These are phyloP conservation scores for Apiospora marii DNA, from an alignment of 2,329 filamentous ascomycete genomes.

Conservation along the genomic window DNA sequence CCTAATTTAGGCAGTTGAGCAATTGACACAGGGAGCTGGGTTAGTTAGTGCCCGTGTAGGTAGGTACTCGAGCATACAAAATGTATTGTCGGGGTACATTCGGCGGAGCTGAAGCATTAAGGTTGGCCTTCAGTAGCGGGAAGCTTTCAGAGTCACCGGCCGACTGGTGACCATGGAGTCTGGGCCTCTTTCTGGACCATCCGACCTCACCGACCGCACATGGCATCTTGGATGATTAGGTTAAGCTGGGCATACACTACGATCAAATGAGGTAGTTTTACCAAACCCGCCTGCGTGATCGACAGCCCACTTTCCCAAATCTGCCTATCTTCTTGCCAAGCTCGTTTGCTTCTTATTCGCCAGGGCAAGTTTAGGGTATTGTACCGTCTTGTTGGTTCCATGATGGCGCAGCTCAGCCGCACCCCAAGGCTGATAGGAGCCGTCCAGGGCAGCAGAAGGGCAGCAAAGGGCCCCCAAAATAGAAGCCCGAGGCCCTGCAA, in stretches of 20 bases:
- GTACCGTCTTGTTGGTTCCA: neutral
- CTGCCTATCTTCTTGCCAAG: neutral
- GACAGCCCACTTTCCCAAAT: neutral
- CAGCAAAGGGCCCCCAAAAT: slow-evolving; percentile 4
- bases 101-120: neutral
- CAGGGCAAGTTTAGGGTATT: neutral
- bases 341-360: neutral
- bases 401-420: slow-evolving; percentile 14
- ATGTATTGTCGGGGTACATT: neutral
- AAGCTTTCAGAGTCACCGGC: slow-evolving; percentile 6
- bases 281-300: slow-evolving; percentile 6
- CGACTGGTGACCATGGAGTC: slow-evolving; percentile 11
- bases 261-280: neutral
- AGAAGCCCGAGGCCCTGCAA: neutral
- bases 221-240: neutral
- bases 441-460: neutral
- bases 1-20: neutral
- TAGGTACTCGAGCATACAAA: neutral
- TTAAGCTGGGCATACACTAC: neutral
- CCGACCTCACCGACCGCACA: slow-evolving; percentile 9
- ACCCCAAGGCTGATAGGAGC: neutral
- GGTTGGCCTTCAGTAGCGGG: neutral
- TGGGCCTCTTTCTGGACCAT: neutral
- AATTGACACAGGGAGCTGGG: neutral
- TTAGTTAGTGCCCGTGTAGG: neutral